Percentiles rank a stretch among this genome's conserved stretches.
Conservation (phyloP, 306 rosid species). For the Acacia confusa region DNA sequence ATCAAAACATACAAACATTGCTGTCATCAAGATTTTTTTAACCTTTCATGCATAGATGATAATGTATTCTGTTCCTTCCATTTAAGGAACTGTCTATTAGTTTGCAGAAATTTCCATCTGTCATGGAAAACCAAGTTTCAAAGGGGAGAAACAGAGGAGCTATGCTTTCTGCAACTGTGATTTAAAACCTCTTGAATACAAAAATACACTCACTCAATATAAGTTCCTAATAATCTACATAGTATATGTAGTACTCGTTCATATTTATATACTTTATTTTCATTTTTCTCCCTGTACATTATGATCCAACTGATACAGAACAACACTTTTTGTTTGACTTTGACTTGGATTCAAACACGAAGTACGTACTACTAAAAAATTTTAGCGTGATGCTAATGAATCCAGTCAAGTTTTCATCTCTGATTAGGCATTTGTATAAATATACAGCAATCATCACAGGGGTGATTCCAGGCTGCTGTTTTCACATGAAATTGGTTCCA, state of each 20-base stretch:
- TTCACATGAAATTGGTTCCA: conserved; percentile 18
- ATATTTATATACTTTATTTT: neutral
- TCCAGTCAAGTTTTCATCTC: conserved; percentile 17
- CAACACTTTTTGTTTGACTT: neutral
- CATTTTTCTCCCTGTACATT: neutral
- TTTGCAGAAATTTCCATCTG: neutral
- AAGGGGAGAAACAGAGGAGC: neutral
- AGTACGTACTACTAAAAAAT: too few relatives aligned
- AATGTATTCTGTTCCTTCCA: neutral
- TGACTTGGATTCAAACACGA: too few relatives aligned
- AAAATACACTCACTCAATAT: neutral
- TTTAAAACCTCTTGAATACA: neutral
- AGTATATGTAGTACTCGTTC: neutral
- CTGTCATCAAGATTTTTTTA: neutral
- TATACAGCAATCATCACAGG: conserved; percentile 20
- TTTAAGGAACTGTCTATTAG: neutral
- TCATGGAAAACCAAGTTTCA: neutral
- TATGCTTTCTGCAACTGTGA: neutral
- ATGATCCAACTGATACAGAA: neutral
- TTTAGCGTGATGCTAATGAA: conserved; percentile 23
- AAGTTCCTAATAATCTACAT: neutral
- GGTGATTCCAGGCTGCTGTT: neutral
- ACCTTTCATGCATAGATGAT: neutral
- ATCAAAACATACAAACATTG: neutral
- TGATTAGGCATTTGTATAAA: conserved; percentile 17